These are phyloP conservation scores for Mycena haematopus DNA, from an alignment of 768 basidiomycete genomes.

Conservation along the genomic window DNA sequence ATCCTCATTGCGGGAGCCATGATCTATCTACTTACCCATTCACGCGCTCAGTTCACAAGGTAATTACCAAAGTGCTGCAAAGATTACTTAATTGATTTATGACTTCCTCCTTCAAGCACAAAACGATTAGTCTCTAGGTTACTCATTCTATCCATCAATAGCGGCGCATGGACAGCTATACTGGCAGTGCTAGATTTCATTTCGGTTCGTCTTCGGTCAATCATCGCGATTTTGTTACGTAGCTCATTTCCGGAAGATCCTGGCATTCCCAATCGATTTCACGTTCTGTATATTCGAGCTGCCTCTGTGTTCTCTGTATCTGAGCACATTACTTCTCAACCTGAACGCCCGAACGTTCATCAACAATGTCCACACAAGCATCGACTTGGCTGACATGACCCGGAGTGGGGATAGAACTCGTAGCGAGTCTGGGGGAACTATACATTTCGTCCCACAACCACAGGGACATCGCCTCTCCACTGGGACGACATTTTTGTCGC, in stretches of 20 bases:
- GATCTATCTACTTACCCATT: constrained; percentile 7
- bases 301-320: constrained; percentile 41
- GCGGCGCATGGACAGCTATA: constrained; percentile 29
- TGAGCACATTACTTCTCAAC: constrained; percentile 40
- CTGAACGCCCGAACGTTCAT: constrained; percentile 37
- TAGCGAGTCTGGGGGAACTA: not conserved
- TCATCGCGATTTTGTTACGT: not conserved
- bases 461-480: not conserved
- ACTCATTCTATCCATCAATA: constrained; percentile 26
- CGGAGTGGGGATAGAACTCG: not conserved
- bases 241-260: constrained; percentile 2
- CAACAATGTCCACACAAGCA: not conserved
- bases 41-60: constrained; percentile 5
- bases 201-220: constrained; percentile 4
- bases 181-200: constrained; percentile 25
- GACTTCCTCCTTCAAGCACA: constrained; percentile 5
- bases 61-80: not conserved
- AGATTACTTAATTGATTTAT: not conserved
- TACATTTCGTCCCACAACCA: constrained; percentile 11
- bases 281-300: constrained; percentile 34
- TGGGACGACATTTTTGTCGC: not conserved
- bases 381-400: constrained; percentile 6
- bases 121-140: constrained; percentile 17
- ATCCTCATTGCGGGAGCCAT: constrained; percentile 9
- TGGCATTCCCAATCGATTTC: constrained; percentile 18